These are phyloP conservation scores for Flaveria brownii DNA, from an alignment of 129 eudicot genomes.

Conservation along the genomic window DNA sequence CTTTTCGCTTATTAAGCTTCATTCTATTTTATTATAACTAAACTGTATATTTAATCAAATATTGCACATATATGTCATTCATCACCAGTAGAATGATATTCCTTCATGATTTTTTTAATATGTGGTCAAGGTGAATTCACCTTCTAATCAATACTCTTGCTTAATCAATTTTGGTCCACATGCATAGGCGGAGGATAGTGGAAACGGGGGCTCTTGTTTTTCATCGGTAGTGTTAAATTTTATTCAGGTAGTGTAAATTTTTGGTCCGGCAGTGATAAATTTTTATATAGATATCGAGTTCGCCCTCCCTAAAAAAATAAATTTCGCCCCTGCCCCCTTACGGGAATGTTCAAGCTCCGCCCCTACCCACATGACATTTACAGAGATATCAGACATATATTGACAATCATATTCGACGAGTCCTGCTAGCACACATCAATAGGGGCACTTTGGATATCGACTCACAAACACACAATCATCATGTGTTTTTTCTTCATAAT, in stretches of 20 bases:
- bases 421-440: not conserved
- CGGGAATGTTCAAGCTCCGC: no score
- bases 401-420: constrained; percentile 18
- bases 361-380: constrained; percentile 4
- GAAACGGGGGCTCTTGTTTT: no score
- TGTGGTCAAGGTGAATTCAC: constrained; percentile 14
- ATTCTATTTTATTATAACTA: not conserved
- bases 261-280: no score
- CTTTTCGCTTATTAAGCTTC: no score
- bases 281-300: no score
- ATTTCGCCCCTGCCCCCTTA: no score
- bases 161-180: constrained; percentile 19
- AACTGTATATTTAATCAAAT: not conserved
- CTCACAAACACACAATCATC: not conserved
- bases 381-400: not conserved
- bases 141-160: constrained; percentile 13
- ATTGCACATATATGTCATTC: not conserved
- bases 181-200: no score
- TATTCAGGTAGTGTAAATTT: no score
- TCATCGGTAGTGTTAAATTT: no score
- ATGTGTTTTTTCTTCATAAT: not conserved
- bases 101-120: not conserved
- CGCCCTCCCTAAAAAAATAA: no score
- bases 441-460: not conserved
- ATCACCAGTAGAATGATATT: not conserved